Conservation (phyloP, 495 filamentous ascomycete species). For the Haplographium delicatum region DNA sequence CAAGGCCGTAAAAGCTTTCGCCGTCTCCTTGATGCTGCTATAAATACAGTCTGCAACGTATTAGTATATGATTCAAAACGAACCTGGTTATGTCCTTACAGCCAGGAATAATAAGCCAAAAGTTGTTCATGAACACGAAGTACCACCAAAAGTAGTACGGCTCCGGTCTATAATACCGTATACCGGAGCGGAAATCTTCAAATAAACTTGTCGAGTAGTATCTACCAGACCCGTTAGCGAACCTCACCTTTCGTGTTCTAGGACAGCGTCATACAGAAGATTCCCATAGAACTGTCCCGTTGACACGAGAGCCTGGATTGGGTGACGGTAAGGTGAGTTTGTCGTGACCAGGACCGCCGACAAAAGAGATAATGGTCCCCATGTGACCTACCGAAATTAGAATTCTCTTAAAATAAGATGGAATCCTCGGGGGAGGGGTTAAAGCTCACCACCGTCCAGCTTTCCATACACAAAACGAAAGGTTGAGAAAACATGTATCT, state of each 20-base stretch:
- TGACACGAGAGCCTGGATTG: constrained; percentile 47
- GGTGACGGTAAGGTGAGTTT: constrained; percentile 44
- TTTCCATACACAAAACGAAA: constrained; percentile 53
- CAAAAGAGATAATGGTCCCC: constrained; percentile 51
- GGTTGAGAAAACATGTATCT: constrained; percentile 50
- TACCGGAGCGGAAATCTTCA: constrained; percentile 36
- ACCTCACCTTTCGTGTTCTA: no score
- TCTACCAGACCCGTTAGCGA: constrained; percentile 33
- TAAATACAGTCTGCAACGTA: constrained; percentile 14
- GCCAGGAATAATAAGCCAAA: constrained; percentile 52
- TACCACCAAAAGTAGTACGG: constrained; percentile 51
- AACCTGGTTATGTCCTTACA: constrained; percentile 32
- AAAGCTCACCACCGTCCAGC: constrained; percentile 40
- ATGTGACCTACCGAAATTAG: constrained; percentile 31
- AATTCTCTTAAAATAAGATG: neutral
- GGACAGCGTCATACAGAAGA: neutral
- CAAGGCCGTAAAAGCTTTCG: constrained; percentile 11
- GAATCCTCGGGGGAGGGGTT: neutral
- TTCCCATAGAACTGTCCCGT: constrained; percentile 55
- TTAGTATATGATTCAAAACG: neutral
- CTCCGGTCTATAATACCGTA: constrained; percentile 49
- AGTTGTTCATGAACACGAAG: constrained; percentile 48
- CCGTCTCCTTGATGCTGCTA: constrained; percentile 9
- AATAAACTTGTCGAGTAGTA: constrained; percentile 52
- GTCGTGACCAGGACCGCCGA: constrained; percentile 40